phyloP scores from a whole-genome alignment of 192 early-diverging fungal species.

The Chytriomyces confervae region DNA sequence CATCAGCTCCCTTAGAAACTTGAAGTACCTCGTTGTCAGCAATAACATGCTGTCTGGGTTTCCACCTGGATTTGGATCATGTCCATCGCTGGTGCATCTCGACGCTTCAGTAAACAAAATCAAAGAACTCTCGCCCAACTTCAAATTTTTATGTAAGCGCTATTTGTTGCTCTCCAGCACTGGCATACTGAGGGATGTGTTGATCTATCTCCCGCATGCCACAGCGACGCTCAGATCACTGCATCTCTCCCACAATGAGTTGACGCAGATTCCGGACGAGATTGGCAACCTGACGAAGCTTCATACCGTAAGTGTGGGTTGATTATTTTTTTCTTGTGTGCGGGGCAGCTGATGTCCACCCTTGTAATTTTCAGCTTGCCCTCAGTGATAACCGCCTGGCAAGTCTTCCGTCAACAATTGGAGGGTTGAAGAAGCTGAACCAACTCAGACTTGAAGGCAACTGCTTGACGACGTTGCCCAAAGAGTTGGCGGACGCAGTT shows the following conservation, averaged over 20 bases:
- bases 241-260: constrained; percentile 49
- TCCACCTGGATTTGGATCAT: constrained; percentile 49
- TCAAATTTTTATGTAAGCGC: constrained; percentile 46
- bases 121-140: constrained; percentile 47
- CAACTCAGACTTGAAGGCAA: constrained; percentile 41
- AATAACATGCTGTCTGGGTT: constrained; percentile 47
- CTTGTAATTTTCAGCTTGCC: constrained; percentile 25
- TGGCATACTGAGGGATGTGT: not conserved
- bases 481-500: too few species aligned
- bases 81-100: constrained; percentile 43
- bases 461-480: constrained; percentile 45
- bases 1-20: constrained; percentile 24
- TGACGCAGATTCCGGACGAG: constrained; percentile 45
- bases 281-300: constrained; percentile 48
- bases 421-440: constrained; percentile 22
- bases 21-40: constrained; percentile 40
- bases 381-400: constrained; percentile 44
- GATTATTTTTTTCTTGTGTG: not conserved
- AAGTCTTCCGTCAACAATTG: constrained; percentile 41
- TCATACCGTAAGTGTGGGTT: constrained; percentile 33
- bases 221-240: constrained; percentile 42
- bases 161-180: too few species aligned
- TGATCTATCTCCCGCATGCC: not conserved
- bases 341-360: not conserved
- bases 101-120: constrained; percentile 49